phyloP scores from a whole-genome alignment of 352 stramenopile species.

The Pythium rishiriense region DNA sequence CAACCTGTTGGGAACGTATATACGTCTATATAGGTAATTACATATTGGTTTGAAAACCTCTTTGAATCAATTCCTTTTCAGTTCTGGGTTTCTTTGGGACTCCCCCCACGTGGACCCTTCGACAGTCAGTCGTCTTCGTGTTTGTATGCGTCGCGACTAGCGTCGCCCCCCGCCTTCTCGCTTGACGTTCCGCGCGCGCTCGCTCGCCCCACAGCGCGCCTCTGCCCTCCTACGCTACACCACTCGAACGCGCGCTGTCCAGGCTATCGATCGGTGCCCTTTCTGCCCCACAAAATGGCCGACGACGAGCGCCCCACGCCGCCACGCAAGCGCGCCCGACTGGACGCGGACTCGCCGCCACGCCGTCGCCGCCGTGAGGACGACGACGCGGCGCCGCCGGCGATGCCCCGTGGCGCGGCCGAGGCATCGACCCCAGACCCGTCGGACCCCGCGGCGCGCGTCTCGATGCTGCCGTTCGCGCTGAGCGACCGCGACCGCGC shows the following conservation, averaged over 20 bases:
- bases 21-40: conserved; percentile 8
- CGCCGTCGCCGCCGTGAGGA: conserved; percentile 26
- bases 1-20: neutral
- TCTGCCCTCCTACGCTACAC: neutral
- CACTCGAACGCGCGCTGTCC: conserved; percentile 17
- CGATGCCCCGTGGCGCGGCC: conserved; percentile 11
- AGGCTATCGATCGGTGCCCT: conserved; percentile 22
- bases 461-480: conserved; percentile 33
- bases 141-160: conserved; percentile 16
- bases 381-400: conserved; percentile 16
- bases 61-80: neutral
- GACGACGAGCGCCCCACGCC: conserved; percentile 36
- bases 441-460: neutral
- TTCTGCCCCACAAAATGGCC: conserved; percentile 12
- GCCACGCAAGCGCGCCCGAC: conserved; percentile 38
- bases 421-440: neutral
- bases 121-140: conserved; percentile 3
- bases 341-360: conserved; percentile 28
- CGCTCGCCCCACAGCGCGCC: neutral
- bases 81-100: conserved; percentile 24
- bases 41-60: conserved; percentile 5
- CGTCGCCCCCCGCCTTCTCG: neutral
- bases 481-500: conserved; percentile 28
- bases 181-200: conserved; percentile 12
- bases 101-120: conserved; percentile 18